Evolutionary conservation across 441 rosid species (phyloP), one percentile per base, ranked within the genome.

Genomic region (Daphne laureola): DNA sequence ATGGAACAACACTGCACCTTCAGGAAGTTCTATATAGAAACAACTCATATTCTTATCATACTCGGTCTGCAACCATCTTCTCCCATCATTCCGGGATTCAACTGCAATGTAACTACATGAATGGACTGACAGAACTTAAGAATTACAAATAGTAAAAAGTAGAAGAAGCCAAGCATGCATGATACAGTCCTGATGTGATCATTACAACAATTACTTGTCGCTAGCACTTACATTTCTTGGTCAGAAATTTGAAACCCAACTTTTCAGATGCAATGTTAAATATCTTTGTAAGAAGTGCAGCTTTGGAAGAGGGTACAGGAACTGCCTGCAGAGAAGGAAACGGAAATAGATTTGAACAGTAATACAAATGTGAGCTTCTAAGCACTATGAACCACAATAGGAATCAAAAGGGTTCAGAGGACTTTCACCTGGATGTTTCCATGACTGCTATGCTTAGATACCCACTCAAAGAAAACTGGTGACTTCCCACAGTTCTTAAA

Each of bases 371-470:
- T 51, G 8, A 21, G 11, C 11, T 31, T 31, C 8, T 9, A 31
- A 31, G 38, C 11, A 27, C 35, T 27, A 31, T 31, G 38, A 31
- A 31, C 38, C 38, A 31, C 11, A 7, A 7, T 31, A 5, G 11
- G 38, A 2, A 31, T 31, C 38, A 31, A 7, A 5, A 31, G 8
- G 38, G 38, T 9, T 9, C 38, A 6, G 38, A 9, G 38, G 9
- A 31, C 23, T 21, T 63, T 77, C 71, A 84, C 94, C 94, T 91
- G 98, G 61, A 91, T 81, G 75, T 91, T 91, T 60, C 96, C 96
- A 77, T 91, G 96, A 65, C 86, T 79, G 43, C 78, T 73, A 35
- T 79, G 85, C 72, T 62, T 84, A 17, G 95, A 86, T 58, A 84
- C 76, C 81, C 90, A 78, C 67, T 91, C 95, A 78, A 91, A 91